Evolutionary conservation across 2,329 filamentous ascomycete genomes (phyloP).

Genomic region (Neofusicoccum parvum): DNA sequence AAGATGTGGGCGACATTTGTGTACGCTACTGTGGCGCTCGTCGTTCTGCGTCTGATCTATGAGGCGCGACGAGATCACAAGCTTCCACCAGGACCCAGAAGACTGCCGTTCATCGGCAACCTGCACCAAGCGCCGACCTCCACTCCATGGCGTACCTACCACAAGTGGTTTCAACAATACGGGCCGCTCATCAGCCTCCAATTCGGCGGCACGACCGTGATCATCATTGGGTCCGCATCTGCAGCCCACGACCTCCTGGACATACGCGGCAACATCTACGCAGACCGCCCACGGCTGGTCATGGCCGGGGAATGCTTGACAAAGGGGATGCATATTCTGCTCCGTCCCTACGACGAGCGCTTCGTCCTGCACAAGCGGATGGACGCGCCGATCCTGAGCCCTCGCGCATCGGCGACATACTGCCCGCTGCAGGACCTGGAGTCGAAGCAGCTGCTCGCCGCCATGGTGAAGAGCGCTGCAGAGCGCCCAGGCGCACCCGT

Average conservation of each 20-base stretch:
- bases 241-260: slow-evolving; percentile 55
- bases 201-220: slow-evolving; percentile 35
- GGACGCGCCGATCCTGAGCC: slow-evolving; percentile 38
- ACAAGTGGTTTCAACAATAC: slow-evolving; percentile 38
- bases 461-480: slow-evolving; percentile 39
- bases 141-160: slow-evolving; percentile 30
- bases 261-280: slow-evolving; percentile 49
- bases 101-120: slow-evolving; percentile 37
- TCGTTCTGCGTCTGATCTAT: slow-evolving; percentile 22
- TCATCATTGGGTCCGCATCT: slow-evolving; percentile 52
- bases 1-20: not conserved
- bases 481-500: slow-evolving; percentile 5
- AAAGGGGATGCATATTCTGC: slow-evolving; percentile 43
- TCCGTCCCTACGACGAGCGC: slow-evolving; percentile 46
- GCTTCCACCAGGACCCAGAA: slow-evolving; percentile 33
- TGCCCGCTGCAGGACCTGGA: slow-evolving; percentile 50
- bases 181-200: slow-evolving; percentile 30
- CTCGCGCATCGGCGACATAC: slow-evolving; percentile 38
- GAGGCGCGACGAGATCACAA: slow-evolving; percentile 20
- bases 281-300: slow-evolving; percentile 48
- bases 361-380: slow-evolving; percentile 45
- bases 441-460: slow-evolving; percentile 47
- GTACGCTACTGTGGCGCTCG: not conserved
- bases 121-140: slow-evolving; percentile 33
- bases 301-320: slow-evolving; percentile 43